These are phyloP conservation scores for Trematosphaeria pertusa DNA, from an alignment of 2,329 filamentous ascomycete species.

Conservation along the genomic window DNA sequence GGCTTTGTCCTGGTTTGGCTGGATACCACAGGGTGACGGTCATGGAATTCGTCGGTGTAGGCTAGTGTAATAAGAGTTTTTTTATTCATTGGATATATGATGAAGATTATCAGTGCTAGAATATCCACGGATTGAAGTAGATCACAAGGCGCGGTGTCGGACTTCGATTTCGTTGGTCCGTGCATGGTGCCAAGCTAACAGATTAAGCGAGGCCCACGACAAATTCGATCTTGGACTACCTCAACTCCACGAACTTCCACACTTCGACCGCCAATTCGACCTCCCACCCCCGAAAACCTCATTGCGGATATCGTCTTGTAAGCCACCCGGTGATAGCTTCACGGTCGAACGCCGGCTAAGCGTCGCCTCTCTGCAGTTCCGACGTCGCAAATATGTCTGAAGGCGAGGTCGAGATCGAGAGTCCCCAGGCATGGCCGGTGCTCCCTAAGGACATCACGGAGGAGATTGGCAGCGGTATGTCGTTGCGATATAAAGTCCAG, in stretches of 20 bases:
- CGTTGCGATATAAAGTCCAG: no score
- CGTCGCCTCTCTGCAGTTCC: conserved; percentile 24
- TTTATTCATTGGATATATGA: conserved; percentile 4
- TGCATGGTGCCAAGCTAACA: conserved; percentile 25
- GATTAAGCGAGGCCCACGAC: conserved; percentile 15
- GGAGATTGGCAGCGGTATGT: conserved; percentile 88
- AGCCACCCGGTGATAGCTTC: no score
- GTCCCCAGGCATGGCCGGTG: conserved; percentile 75
- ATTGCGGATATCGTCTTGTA: no score
- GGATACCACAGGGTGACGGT: conserved; percentile 33
- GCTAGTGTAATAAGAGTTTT: conserved; percentile 8
- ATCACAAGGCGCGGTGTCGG: no score
- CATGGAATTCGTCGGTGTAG: conserved; percentile 7
- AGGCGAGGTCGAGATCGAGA: conserved; percentile 93
- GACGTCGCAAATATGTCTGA: conserved; percentile 77
- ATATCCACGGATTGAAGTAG: no score
- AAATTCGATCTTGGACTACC: conserved; percentile 24
- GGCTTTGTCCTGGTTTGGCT: conserved; percentile 13
- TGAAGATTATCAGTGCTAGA: no score
- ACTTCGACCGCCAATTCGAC: no score
- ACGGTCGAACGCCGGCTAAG: no score
- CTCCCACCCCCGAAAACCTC: no score
- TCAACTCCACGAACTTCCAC: conserved; percentile 25
- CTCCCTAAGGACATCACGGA: conserved; percentile 91
- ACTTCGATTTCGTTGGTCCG: conserved; percentile 2